Evolutionary conservation across 768 basidiomycete genomes (phyloP).

Genomic region (Butyriboletus loyo): DNA sequence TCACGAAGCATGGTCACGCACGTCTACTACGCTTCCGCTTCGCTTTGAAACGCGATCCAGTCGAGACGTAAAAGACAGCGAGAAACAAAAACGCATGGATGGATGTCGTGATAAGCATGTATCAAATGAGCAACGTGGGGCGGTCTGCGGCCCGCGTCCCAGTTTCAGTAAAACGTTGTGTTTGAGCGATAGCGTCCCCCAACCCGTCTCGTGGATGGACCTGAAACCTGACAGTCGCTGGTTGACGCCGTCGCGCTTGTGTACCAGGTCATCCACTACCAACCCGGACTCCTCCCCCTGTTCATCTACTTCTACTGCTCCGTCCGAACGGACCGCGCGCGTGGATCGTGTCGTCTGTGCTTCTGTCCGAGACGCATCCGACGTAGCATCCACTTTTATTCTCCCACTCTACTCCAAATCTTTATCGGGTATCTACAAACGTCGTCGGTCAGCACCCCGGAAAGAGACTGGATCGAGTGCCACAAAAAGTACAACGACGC

Average conservation of each 20-base stretch:
- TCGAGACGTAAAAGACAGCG: not conserved
- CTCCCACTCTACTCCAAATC: constrained; percentile 7
- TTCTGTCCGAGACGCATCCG: constrained; percentile 4
- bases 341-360: constrained; percentile 10
- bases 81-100: not conserved
- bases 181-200: too few relatives aligned
- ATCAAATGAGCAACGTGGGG: not conserved
- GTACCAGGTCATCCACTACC: too few relatives aligned
- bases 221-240: constrained; percentile 52
- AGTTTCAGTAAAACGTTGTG: too few relatives aligned
- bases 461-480: not conserved
- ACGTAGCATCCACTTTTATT: not conserved
- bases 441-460: not conserved
- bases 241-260: not conserved
- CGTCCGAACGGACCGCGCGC: constrained; percentile 5
- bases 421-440: constrained; percentile 38
- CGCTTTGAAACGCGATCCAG: not conserved
- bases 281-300: not conserved
- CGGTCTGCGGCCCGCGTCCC: too few relatives aligned
- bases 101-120: not conserved
- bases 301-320: not conserved
- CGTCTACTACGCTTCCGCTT: too few relatives aligned
- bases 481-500: not conserved
- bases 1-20: not conserved
- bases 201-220: constrained; percentile 41